These are phyloP conservation scores for Amaranthus tricolor DNA, from an alignment of 179 eudicot species.

Conservation along the genomic window DNA sequence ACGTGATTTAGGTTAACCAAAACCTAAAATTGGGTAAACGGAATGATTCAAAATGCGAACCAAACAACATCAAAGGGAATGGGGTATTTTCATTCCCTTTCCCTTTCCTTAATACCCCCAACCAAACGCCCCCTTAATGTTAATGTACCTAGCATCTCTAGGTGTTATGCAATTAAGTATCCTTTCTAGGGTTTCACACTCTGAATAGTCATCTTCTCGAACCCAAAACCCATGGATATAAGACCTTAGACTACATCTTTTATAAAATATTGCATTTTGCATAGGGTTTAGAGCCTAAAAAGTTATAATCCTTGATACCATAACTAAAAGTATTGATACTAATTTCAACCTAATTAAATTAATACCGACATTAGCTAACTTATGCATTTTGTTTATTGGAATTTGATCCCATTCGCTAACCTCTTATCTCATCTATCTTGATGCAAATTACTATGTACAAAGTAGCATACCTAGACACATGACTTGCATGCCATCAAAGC, in stretches of 20 bases:
- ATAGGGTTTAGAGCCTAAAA: conserved; percentile 11
- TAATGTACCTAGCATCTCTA: conserved; percentile 21
- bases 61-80: too few relatives aligned
- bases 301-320: conserved; percentile 3
- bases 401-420: conserved; percentile 15
- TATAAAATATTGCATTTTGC: conserved; percentile 6
- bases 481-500: neutral
- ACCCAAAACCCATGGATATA: conserved; percentile 15
- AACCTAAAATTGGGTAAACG: too few relatives aligned
- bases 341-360: conserved; percentile 9
- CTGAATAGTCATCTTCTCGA: conserved; percentile 15
- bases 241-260: neutral
- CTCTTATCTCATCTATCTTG: conserved; percentile 15
- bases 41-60: too few relatives aligned
- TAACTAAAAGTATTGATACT: conserved; percentile 3
- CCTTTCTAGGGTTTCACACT: conserved; percentile 4
- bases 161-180: conserved; percentile 25
- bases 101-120: too few relatives aligned
- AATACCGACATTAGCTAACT: conserved; percentile 11
- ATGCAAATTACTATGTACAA: conserved; percentile 18
- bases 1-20: too few relatives aligned
- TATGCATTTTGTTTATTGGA: conserved; percentile 6
- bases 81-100: too few relatives aligned
- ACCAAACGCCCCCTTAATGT: too few relatives aligned
- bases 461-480: conserved; percentile 15